phyloP scores from a whole-genome alignment of 805 yeast genomes.

The Lachancea waltii region DNA sequence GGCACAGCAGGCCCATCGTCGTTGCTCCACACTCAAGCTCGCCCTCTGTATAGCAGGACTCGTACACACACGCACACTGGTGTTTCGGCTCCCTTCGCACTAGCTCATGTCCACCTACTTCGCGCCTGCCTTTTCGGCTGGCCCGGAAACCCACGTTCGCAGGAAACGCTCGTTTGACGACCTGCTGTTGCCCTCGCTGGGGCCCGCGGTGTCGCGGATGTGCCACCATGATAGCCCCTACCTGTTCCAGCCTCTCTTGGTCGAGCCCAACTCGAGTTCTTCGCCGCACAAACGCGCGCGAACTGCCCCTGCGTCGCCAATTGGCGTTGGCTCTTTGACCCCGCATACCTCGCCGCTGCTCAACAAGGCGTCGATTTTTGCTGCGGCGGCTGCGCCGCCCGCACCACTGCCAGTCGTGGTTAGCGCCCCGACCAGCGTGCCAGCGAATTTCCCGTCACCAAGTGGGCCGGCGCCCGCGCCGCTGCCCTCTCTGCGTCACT shows the following conservation, averaged over 20 bases:
- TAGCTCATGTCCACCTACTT: slow-evolving; percentile 11
- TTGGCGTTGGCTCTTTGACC: slow-evolving; percentile 13
- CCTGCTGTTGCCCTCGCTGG: slow-evolving; percentile 16
- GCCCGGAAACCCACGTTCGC: slow-evolving; percentile 7
- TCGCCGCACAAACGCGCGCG: slow-evolving; percentile 22
- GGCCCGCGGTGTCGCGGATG: slow-evolving; percentile 1
- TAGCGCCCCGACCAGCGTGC: too few species aligned
- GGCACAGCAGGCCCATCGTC: too few species aligned
- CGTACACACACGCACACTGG: too few species aligned
- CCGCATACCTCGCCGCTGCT: slow-evolving; percentile 25
- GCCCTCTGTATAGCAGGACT: too few species aligned
- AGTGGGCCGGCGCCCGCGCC: slow-evolving; percentile 19
- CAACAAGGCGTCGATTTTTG: slow-evolving; percentile 9
- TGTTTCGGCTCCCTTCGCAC: too few species aligned
- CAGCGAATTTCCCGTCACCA: too few species aligned
- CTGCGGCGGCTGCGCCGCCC: not conserved
- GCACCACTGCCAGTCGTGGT: too few species aligned
- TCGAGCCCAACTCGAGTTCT: slow-evolving; percentile 2
- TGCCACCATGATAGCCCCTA: slow-evolving; percentile 8
- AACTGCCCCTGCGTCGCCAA: slow-evolving; percentile 32
- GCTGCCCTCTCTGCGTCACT: slow-evolving; percentile 31
- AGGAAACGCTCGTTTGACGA: slow-evolving; percentile 19
- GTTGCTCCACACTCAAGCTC: too few species aligned
- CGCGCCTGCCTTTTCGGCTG: slow-evolving; percentile 5
- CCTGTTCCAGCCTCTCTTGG: not conserved